phyloP scores from a whole-genome alignment of 192 early-diverging fungal species.

The Coemansia sp. region DNA sequence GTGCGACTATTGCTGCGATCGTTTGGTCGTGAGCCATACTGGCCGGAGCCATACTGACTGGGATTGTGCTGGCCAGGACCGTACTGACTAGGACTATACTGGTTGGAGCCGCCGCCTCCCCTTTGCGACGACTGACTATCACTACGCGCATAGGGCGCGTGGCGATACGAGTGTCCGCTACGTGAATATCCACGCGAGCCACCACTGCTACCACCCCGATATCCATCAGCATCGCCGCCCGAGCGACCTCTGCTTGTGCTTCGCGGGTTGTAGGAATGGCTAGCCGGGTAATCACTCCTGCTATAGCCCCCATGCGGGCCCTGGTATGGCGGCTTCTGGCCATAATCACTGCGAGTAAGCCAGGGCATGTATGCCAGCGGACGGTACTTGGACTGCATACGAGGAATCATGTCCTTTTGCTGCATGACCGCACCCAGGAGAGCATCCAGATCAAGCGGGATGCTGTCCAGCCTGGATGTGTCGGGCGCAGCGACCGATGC shows the following conservation, averaged over 20 bases:
- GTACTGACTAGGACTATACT: no score
- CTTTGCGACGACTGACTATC: neutral
- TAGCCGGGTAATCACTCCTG: constrained; percentile 3
- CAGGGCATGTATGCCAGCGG: constrained; percentile 43
- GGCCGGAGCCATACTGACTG: no score
- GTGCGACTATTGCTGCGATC: neutral
- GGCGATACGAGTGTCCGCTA: constrained; percentile 14
- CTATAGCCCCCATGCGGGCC: neutral
- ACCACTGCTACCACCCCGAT: constrained; percentile 2
- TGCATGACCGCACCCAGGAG: constrained; percentile 25
- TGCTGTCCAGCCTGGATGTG: constrained; percentile 11
- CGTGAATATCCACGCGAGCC: constrained; percentile 3
- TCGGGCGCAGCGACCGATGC: constrained; percentile 22
- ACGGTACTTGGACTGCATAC: constrained; percentile 23
- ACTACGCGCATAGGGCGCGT: constrained; percentile 35
- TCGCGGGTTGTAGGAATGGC: constrained; percentile 1
- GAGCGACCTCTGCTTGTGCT: constrained; percentile 31
- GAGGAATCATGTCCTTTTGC: neutral
- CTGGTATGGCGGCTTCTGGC: constrained; percentile 2
- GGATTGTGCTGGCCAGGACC: no score
- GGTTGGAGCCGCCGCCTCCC: neutral
- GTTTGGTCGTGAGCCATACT: neutral
- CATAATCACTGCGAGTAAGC: constrained; percentile 7
- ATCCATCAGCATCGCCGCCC: constrained; percentile 14
- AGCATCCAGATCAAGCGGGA: constrained; percentile 20